Base-by-base conservation (phyloP, 163 green algal genomes). In the Chlamydomonas reinhardtii region DNA sequence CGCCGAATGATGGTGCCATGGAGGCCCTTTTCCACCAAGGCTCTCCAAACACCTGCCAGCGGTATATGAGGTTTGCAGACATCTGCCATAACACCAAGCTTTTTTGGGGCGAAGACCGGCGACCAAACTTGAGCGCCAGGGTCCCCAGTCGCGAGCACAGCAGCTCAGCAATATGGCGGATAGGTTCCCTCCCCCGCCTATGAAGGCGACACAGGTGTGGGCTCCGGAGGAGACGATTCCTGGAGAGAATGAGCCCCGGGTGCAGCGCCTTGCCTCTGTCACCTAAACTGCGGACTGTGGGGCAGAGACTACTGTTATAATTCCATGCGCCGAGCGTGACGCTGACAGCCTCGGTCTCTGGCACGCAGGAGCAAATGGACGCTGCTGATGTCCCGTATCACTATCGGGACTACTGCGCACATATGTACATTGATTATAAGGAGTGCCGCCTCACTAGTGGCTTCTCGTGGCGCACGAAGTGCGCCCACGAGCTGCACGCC, bases 351-450 rank as follows among this genome's bases (percentile, higher is more conserved):
- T 56, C 48, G 17, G 48, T 56, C 9, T 17, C 48, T 56, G 48
- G 48, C 48, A 56, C 34, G 78, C 94, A 98, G 94, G 95, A 98
- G 86, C 93, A 99, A 78, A 95, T 99, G 94, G 88, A 95, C 32
- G 91, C 90, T 34, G 96, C 95, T 15, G 94, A 96, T 75, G 76
- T 99, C 25, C 89, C 93, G 34, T 94, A 99, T 61, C 92, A 84
- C 3, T 98, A 92, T 34, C 92, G 97, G 35, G 97, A 99, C 89
- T 97, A 96, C 78, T 99, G 97, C 86, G 96, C 96, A 29, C 94
- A 98, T 85, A 88, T 99, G 74, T 95, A 98, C 54, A 96, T 99
- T 12, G 96, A 98, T 17, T 94, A 99, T 34, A 99, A 99, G 90
- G 91, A 97, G 73, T 99, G 97, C 94, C 93, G 97, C 39, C 52